A percentile compares a stretch with the other conserved stretches of the same genome.
phyloP scores from a whole-genome alignment of 148 eudicot genomes.

The Heliosperma pusillum region DNA sequence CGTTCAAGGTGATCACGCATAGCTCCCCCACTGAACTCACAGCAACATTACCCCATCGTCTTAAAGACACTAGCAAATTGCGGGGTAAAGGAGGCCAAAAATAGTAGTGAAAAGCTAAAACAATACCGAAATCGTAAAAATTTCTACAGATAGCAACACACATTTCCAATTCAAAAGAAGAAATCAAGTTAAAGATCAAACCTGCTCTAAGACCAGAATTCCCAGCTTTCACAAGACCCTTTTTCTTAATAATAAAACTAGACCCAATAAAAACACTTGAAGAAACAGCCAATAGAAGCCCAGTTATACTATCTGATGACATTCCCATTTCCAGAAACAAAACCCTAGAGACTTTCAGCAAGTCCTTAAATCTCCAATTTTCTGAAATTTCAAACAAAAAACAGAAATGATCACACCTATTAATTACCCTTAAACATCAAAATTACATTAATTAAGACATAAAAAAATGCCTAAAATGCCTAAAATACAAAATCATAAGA shows the following conservation, averaged over 20 bases:
- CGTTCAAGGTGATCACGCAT: no score
- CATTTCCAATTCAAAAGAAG: background rate
- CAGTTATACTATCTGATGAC: slow-evolving; percentile 60
- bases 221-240: slow-evolving; percentile 77
- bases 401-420: background rate
- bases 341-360: slow-evolving; percentile 7
- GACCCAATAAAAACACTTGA: slow-evolving; percentile 91
- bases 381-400: slow-evolving; percentile 10
- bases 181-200: slow-evolving; percentile 21
- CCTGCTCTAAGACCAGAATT: slow-evolving; percentile 74
- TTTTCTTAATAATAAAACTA: slow-evolving; percentile 90
- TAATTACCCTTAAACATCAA: background rate
- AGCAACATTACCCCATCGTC: no score
- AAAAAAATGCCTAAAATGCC: background rate
- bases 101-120: no score
- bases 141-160: background rate
- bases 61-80: no score
- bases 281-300: slow-evolving; percentile 69
- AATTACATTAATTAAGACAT: background rate
- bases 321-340: slow-evolving; percentile 33
- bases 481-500: background rate
- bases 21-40: no score
- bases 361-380: slow-evolving; percentile 8
- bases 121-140: background rate
- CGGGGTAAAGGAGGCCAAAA: no score